Percentiles rank a stretch among this genome's conserved stretches.
These are phyloP conservation scores for Cercophora scortea DNA, from an alignment of 495 filamentous ascomycete genomes.

Conservation along the genomic window DNA sequence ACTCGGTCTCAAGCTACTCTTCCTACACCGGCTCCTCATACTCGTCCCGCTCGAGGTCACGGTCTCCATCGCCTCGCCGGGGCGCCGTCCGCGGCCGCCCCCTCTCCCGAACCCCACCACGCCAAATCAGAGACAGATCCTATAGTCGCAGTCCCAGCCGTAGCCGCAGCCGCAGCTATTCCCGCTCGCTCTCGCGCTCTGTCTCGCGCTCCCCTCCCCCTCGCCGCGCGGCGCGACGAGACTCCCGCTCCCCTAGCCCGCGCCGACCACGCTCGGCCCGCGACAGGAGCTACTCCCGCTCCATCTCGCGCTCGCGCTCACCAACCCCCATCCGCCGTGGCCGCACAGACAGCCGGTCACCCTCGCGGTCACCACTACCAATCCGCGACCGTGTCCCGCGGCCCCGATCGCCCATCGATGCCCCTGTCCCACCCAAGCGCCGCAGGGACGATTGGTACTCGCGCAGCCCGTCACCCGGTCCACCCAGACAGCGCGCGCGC, in stretches of 20 bases:
- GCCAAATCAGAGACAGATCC: slow-evolving; percentile 25
- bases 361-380: slow-evolving; percentile 8
- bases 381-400: not conserved
- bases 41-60: slow-evolving; percentile 37
- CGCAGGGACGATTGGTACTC: slow-evolving; percentile 12
- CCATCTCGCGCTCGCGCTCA: slow-evolving; percentile 2
- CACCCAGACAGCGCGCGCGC: not conserved
- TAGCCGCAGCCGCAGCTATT: slow-evolving; percentile 25
- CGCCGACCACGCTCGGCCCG: slow-evolving; percentile 10
- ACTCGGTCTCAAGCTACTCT: slow-evolving; percentile 59
- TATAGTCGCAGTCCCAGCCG: slow-evolving; percentile 20
- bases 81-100: slow-evolving; percentile 19
- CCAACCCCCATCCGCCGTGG: not conserved
- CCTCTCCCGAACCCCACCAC: slow-evolving; percentile 32
- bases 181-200: slow-evolving; percentile 26
- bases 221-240: slow-evolving; percentile 14
- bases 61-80: slow-evolving; percentile 29
- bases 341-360: slow-evolving; percentile 8
- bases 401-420: not conserved
- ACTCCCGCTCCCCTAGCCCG: slow-evolving; percentile 25
- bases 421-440: slow-evolving; percentile 5
- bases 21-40: slow-evolving; percentile 52
- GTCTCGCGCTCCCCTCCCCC: slow-evolving; percentile 19
- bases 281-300: slow-evolving; percentile 13
- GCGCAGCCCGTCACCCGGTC: slow-evolving; percentile 1